Base-by-base conservation (phyloP, 2,329 filamentous ascomycete species). In the Aspergillus ruber region DNA sequence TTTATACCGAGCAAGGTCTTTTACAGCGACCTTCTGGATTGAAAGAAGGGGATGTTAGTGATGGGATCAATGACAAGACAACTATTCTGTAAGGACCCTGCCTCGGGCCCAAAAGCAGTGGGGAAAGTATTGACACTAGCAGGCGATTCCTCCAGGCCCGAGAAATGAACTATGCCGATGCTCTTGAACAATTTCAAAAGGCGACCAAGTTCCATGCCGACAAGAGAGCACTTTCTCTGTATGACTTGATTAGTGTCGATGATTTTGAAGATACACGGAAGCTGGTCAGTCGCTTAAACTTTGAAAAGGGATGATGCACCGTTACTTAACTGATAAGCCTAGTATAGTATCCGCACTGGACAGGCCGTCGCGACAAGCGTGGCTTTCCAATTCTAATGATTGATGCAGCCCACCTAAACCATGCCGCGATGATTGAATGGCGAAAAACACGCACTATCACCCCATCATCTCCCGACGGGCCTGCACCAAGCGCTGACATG, bases 261-360 rank as follows among this genome's bases (percentile, higher is more conserved):
- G 51, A 59, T 33, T 59, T 49, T 36, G 57, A 61, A 35, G 46
- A 51, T 15, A 50, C 56, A 3, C 50, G 53, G 13, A 44, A 42
- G 33, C 39, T 58, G 17, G 59, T 61, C 32, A 49, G 49, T 43
- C 4, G 2, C 33, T 9, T 10, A n/a, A 36, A 36, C 17, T 17
- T 8, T 17, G n/a, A 36, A 36, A 35, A 10, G 21, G 17, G 6
- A 3, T 18, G 15, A 33, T 12, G 25, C 10, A 12, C 25, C 25
- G 25, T 29, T 29, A 29, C 3, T 29, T 23, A 25, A 41, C 17
- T 41, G 21, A 13, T 41, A 7, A 17, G 4, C 4, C 18, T 29
- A 10, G n/a, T 5, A 13, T 23, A 63, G 60, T 61, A 62, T 42
- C 59, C 60, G 0, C 54, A 58, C 32, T 63, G 60, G 60, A 62